These are phyloP conservation scores for Cytospora chrysosperma DNA, from an alignment of 2,329 filamentous ascomycete genomes.

Conservation along the genomic window DNA sequence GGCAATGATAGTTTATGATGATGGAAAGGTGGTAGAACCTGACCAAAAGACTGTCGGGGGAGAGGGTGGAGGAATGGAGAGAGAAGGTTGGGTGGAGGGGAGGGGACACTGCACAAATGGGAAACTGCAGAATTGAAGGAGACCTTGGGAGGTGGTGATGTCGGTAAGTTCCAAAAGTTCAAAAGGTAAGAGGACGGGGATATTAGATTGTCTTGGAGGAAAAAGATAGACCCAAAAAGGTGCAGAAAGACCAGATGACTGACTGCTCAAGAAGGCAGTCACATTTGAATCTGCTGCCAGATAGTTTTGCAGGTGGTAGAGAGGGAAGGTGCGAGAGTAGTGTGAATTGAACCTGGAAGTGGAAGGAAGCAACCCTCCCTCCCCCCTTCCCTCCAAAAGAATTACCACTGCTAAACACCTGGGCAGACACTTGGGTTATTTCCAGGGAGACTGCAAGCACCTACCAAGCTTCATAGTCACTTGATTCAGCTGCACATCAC, in stretches of 20 bases:
- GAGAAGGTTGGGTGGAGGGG: neutral
- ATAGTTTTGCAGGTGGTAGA: neutral
- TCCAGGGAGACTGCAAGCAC: neutral
- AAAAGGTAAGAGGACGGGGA: neutral
- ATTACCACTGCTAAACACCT: neutral
- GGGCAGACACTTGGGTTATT: too few species aligned
- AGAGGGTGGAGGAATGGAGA: neutral
- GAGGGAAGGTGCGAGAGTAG: neutral
- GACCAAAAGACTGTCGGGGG: neutral
- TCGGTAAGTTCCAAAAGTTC: conserved; percentile 1
- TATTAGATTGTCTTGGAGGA: neutral
- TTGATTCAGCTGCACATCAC: too few species aligned
- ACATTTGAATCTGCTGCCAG: neutral
- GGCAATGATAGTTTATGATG: neutral
- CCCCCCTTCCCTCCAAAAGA: too few species aligned
- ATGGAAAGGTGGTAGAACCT: neutral
- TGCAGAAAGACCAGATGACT: neutral
- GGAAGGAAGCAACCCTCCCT: neutral
- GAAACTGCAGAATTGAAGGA: neutral
- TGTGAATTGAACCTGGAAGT: neutral
- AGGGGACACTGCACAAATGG: neutral
- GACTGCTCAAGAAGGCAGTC: neutral
- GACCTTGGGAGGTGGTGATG: neutral
- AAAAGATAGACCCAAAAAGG: neutral
- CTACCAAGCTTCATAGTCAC: neutral